Evolutionary conservation across 78 protist genomes (phyloP), one percentile per base, ranked within the genome.

Genomic region (Dictyostelium capitatum): DNA sequence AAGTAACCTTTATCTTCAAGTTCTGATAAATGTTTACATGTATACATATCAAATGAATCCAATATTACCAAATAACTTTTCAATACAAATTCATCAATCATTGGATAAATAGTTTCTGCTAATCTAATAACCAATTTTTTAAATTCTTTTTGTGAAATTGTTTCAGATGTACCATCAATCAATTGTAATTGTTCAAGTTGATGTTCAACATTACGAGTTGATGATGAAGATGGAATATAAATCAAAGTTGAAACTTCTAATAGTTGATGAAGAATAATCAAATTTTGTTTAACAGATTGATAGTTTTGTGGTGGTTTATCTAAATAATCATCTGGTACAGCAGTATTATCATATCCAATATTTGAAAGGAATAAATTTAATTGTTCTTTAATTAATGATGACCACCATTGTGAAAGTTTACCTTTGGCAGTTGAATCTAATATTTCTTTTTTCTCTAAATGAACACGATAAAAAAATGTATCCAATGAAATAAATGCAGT

Each of bases 241-340:
- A 67, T 67, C 30, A 67, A 67, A 15, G 75, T 67, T 20, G 79
- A 54, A 73, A 73, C 46, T 73, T 30, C 32, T 46, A 73, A 46
- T 1, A 83, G 10, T 50, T 51, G 30, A 65, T 87, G 93, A 15
- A 87, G 51, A 19, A 87, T 19, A 47, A 59, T 65, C 11, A 87
- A 37, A 77, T 87, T 87, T n/a, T 37, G 53, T 74, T 62, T 56
- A 1, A 87, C 84, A 7, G 75, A 53, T 6, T 17, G 4, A 4
- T 64, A 20, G 50, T 87, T 87, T 19, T 56, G 78, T 12, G 93
- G 93, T 32, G 93, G 93, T 77, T 64, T 87, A 47, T 74, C 83
- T 17, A 87, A 19, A 47, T 87, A 87, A n/a, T 87, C 93, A 6
- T 30, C 51, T 28, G 83, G 93, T 10, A 87, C 93, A n/a, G 93